These are phyloP conservation scores for Penicillium concentricum DNA, from an alignment of 2,329 filamentous ascomycete species.

Conservation along the genomic window DNA sequence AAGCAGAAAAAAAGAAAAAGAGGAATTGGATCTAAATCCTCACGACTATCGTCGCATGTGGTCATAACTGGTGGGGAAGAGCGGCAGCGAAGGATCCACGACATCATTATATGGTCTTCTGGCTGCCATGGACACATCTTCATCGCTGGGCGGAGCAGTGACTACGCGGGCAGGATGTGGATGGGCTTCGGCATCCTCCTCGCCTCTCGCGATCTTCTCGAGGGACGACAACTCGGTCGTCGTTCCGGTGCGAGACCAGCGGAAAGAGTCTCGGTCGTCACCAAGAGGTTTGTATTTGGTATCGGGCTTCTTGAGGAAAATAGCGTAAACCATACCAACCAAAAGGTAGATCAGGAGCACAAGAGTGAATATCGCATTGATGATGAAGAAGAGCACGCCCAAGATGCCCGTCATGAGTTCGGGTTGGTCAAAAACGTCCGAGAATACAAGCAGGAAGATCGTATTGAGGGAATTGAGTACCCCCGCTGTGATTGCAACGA, in stretches of 20 bases:
- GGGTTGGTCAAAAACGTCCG: constrained; percentile 79
- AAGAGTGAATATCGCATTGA: constrained; percentile 80
- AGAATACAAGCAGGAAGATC: constrained; percentile 86
- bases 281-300: constrained; percentile 92
- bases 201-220: constrained; percentile 81
- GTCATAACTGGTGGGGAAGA: constrained; percentile 3
- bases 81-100: constrained; percentile 8
- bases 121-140: constrained; percentile 8
- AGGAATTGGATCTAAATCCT: neutral
- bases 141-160: constrained; percentile 5
- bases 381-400: constrained; percentile 82
- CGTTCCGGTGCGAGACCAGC: constrained; percentile 77
- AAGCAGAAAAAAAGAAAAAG: neutral
- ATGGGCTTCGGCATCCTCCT: constrained; percentile 46
- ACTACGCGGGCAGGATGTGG: neutral
- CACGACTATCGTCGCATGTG: neutral
- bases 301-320: constrained; percentile 91
- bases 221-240: constrained; percentile 87
- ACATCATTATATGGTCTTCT: constrained; percentile 8
- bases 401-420: constrained; percentile 80
- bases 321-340: constrained; percentile 71
- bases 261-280: constrained; percentile 92
- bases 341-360: constrained; percentile 81
- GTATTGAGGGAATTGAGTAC: constrained; percentile 87
- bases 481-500: constrained; percentile 89